Percentiles rank a stretch among this genome's conserved stretches.
Evolutionary conservation across 768 basidiomycete species (phyloP).

Genomic region (Tubosaeta sp.): DNA sequence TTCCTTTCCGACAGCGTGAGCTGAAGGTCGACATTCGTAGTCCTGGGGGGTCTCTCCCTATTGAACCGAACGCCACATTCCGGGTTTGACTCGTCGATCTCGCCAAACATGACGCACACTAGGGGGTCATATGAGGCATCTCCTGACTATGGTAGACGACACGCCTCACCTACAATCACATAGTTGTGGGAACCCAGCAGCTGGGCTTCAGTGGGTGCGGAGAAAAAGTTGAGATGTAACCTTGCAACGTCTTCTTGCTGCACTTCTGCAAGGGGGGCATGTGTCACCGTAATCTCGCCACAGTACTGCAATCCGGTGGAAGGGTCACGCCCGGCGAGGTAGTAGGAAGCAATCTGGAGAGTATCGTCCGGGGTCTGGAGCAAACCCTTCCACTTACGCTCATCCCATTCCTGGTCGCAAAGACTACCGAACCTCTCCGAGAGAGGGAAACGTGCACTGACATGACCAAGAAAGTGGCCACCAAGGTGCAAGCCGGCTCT

Average conservation of each 20-base stretch:
- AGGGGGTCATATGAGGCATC: background rate
- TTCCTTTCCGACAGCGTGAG: slow-evolving; percentile 7
- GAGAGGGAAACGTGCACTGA: slow-evolving; percentile 8
- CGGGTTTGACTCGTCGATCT: slow-evolving; percentile 3
- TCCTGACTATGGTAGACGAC: too few relatives aligned
- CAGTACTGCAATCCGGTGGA: slow-evolving; percentile 3
- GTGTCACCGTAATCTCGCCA: slow-evolving; percentile 9
- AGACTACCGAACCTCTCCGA: background rate
- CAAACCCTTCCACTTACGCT: background rate
- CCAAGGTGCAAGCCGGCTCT: slow-evolving; percentile 14
- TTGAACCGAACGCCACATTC: background rate
- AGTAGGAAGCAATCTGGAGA: slow-evolving; percentile 4
- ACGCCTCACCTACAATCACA: slow-evolving; percentile 5
- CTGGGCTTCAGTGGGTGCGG: slow-evolving; percentile 12
- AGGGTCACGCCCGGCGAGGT: slow-evolving; percentile 8
- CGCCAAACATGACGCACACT: slow-evolving; percentile 7
- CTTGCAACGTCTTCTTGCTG: slow-evolving; percentile 12
- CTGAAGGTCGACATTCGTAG: slow-evolving; percentile 11
- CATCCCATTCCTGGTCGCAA: background rate
- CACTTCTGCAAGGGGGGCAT: slow-evolving; percentile 7
- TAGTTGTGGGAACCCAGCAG: slow-evolving; percentile 4
- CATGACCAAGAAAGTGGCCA: slow-evolving; percentile 13
- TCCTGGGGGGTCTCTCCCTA: background rate
- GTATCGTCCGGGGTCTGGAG: background rate
- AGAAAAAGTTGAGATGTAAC: slow-evolving; percentile 14